Conservation (phyloP, 192 early-diverging fungal genomes). For the Gryganskiella cystojenkinii region DNA sequence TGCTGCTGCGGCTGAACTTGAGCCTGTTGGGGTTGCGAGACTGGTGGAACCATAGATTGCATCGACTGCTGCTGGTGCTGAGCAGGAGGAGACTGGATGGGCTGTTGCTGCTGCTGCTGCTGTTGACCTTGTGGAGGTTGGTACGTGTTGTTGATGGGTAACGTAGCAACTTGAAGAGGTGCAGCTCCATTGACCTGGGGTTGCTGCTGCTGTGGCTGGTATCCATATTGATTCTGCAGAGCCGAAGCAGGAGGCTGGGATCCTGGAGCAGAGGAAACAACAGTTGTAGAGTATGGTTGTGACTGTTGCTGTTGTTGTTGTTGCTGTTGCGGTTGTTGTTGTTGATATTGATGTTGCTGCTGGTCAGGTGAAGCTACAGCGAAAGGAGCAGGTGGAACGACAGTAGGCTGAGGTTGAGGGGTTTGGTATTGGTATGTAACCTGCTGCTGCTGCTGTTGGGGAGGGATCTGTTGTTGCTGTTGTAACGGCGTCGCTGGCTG, state of each 20-base stretch:
- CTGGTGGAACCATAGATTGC: neutral
- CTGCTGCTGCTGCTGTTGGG: conserved; percentile 4
- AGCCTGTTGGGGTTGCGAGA: conserved; percentile 7
- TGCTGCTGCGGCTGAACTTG: conserved; percentile 3
- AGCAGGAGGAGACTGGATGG: neutral
- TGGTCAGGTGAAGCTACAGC: no score
- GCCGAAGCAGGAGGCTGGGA: conserved; percentile 12
- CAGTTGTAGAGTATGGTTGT: neutral
- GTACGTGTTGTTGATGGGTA: no score
- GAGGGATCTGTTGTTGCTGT: neutral
- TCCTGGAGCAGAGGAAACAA: neutral
- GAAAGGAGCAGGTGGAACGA: neutral
- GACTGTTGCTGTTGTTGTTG: conserved; percentile 10
- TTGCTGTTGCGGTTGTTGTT: conserved; percentile 17
- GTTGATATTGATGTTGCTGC: neutral
- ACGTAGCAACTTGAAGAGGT: no score
- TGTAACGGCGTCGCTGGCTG: neutral
- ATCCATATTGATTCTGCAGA: conserved; percentile 9
- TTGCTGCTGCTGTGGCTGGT: conserved; percentile 22
- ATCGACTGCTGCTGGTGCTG: conserved; percentile 6
- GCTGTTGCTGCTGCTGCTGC: neutral
- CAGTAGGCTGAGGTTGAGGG: neutral
- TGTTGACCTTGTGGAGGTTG: conserved; percentile 2
- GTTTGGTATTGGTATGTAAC: neutral
- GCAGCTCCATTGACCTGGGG: no score